phyloP scores from a whole-genome alignment of 495 filamentous ascomycete genomes.

The Penicillium lagena region DNA sequence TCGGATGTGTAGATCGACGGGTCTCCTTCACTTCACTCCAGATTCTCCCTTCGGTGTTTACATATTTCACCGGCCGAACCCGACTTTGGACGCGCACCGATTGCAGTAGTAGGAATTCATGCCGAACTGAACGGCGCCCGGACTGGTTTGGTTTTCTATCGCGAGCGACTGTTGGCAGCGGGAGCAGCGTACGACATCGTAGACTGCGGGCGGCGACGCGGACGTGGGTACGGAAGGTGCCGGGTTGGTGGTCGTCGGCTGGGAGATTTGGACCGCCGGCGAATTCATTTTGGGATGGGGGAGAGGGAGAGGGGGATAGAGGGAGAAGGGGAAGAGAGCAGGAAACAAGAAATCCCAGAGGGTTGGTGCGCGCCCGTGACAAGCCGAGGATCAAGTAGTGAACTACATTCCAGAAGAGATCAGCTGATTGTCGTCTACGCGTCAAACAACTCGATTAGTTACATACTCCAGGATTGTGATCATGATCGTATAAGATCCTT shows the following conservation, averaged over 20 bases:
- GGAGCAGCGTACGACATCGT: constrained; percentile 43
- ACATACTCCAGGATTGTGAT: no score
- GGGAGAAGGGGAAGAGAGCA: not conserved
- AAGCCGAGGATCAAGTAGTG: not conserved
- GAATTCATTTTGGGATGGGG: constrained; percentile 27
- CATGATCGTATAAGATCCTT: no score
- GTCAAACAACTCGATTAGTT: no score
- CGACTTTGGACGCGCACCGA: constrained; percentile 66
- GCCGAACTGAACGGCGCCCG: constrained; percentile 61
- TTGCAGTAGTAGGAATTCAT: constrained; percentile 77
- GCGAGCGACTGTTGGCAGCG: constrained; percentile 45
- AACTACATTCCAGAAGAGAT: no score
- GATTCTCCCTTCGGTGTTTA: no score
- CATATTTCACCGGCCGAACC: constrained; percentile 52
- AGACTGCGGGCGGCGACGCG: not conserved
- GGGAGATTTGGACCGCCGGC: constrained; percentile 29
- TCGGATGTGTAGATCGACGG: not conserved
- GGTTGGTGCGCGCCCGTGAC: constrained; percentile 1
- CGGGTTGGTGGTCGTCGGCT: not conserved
- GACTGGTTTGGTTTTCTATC: constrained; percentile 27
- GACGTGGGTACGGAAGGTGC: no score
- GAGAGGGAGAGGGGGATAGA: not conserved
- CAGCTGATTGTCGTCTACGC: no score
- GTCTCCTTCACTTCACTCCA: not conserved
- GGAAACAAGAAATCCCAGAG: constrained; percentile 6